Percentiles rank a stretch among this genome's conserved stretches.
These are phyloP conservation scores for Neolentinus lepideus DNA, from an alignment of 1,284 basidiomycete genomes.

Conservation along the genomic window DNA sequence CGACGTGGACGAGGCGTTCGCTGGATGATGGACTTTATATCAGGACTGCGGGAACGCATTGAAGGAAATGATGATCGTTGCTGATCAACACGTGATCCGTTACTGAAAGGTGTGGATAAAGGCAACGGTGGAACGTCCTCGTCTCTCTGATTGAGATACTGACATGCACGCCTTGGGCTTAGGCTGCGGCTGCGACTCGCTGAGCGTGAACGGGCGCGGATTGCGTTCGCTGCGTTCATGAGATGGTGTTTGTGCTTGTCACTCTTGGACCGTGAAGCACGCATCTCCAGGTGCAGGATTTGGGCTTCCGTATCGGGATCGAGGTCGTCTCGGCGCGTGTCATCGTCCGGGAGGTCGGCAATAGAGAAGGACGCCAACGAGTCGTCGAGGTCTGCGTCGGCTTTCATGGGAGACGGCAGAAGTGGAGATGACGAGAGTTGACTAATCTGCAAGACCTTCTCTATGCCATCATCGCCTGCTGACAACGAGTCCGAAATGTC, in stretches of 20 bases:
- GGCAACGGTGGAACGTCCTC: background rate
- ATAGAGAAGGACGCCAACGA: background rate
- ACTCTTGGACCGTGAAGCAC: slow-evolving; percentile 25
- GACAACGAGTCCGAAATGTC: background rate
- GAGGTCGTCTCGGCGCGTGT: background rate
- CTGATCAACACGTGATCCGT: background rate
- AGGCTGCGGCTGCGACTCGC: background rate
- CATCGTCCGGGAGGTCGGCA: background rate
- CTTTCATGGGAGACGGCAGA: background rate
- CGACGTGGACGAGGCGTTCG: slow-evolving; percentile 32
- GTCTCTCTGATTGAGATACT: background rate
- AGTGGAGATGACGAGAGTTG: background rate
- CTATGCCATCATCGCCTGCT: slow-evolving; percentile 1
- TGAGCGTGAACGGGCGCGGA: slow-evolving; percentile 5
- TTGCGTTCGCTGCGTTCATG: background rate
- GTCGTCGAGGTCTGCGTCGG: background rate
- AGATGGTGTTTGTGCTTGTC: slow-evolving; percentile 22
- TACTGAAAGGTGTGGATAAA: background rate
- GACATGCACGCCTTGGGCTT: background rate
- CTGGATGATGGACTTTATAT: slow-evolving; percentile 38
- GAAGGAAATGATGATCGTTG: background rate
- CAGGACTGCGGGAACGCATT: slow-evolving; percentile 27
- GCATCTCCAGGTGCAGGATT: slow-evolving; percentile 24
- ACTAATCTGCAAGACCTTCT: background rate
- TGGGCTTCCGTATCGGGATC: slow-evolving; percentile 17